A percentile compares a stretch with the other conserved stretches of the same genome.
Conservation (phyloP, 129 eudicot genomes). For the Arctium lappa region DNA sequence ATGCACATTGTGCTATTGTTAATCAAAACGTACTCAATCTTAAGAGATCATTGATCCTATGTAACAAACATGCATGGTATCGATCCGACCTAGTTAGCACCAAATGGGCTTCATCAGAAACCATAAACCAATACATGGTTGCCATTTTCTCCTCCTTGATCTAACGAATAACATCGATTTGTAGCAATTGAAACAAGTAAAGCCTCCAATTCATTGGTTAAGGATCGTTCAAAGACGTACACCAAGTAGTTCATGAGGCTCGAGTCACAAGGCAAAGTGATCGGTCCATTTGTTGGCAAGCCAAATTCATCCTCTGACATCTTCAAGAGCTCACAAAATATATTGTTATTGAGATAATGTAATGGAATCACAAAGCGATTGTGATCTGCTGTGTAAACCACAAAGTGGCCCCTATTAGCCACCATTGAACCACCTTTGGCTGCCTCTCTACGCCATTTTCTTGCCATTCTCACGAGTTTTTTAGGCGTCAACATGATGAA, state of each 20-base stretch:
- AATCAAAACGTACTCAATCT: neutral
- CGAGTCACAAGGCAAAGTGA: constrained; percentile 28
- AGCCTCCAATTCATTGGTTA: neutral
- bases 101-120: neutral
- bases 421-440: neutral
- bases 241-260: constrained; percentile 12
- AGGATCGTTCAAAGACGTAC: neutral
- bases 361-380: constrained; percentile 32
- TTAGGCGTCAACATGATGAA: constrained; percentile 25
- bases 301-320: constrained; percentile 52
- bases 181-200: neutral
- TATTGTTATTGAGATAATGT: constrained; percentile 28
- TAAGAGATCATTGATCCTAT: neutral
- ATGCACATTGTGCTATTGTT: neutral
- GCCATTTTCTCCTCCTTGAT: neutral
- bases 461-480: constrained; percentile 30
- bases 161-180: neutral
- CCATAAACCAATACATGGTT: neutral
- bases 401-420: constrained; percentile 37
- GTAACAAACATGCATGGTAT: neutral
- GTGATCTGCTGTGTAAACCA: constrained; percentile 32
- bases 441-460: constrained; percentile 20
- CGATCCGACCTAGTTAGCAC: neutral
- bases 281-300: constrained; percentile 14
- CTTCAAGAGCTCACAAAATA: constrained; percentile 36